Evolutionary conservation across 192 early-diverging fungal genomes (phyloP), one percentile per base, ranked within the genome.

Genomic region (Phlyctochytrium arcticum): DNA sequence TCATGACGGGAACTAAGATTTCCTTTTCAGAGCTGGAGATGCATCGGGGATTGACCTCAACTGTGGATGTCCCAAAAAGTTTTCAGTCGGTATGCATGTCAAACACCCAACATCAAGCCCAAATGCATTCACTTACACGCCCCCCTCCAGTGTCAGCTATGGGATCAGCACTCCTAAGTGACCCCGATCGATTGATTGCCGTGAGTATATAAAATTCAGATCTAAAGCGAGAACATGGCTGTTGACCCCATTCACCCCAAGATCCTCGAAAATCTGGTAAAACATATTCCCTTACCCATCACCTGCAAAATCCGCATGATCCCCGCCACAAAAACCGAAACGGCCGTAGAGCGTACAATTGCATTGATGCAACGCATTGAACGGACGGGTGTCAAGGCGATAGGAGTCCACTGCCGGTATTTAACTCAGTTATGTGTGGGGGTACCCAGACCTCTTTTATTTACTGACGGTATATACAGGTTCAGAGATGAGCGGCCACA

Each of bases 41-140:
- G 90, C 93, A 3, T 76, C 89, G 27, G 94, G 88, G 0, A 88
- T 98, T 56, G 96, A 98, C 73, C 67, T 99, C 49, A 99, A 99
- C 76, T 99, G 96, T 72, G 96, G 96, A 3, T 99, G 96, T 65
- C 96, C 96, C 0, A 98, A 96, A 65, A 83, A 86, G 63, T 99
- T 99, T 62, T 99, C 96, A 7, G 71, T 95, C 15, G 39, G 39
- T 44, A 44, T n/a, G n/a, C n/a, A n/a, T n/a, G n/a, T n/a, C n/a
- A n/a, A n/a, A n/a, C n/a, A n/a, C n/a, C n/a, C n/a, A n/a, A n/a
- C n/a, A n/a, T n/a, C n/a, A n/a, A n/a, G n/a, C n/a, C n/a, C n/a
- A n/a, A n/a, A n/a, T n/a, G n/a, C n/a, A n/a, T n/a, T n/a, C n/a
- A n/a, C n/a, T n/a, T n/a, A n/a, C n/a, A n/a, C n/a, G n/a, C n/a